A percentile compares a stretch with the other conserved stretches of the same genome.
Conservation (phyloP, 495 filamentous ascomycete species). For the Pyrenula massariospora region DNA sequence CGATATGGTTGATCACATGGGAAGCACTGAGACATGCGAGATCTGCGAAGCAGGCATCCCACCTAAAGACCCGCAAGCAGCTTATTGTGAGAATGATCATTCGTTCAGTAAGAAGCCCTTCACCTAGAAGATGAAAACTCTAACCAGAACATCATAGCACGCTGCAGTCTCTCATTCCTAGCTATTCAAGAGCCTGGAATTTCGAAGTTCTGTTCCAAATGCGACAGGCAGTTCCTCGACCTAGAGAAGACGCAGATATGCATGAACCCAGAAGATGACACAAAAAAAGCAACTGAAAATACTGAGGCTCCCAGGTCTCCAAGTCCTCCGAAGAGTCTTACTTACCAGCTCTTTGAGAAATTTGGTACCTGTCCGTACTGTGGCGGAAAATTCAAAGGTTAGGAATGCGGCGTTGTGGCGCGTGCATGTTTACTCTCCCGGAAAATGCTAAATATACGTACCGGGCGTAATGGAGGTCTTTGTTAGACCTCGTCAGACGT, state of each 20-base stretch:
- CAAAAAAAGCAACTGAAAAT: no score
- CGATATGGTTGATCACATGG: conserved; percentile 11
- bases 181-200: conserved; percentile 42
- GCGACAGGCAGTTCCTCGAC: conserved; percentile 34
- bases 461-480: no score
- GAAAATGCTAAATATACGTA: background rate
- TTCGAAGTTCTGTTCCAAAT: conserved; percentile 42
- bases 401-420: background rate
- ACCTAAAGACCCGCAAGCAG: conserved; percentile 9
- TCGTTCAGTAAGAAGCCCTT: conserved; percentile 26
- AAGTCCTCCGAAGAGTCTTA: conserved; percentile 7
- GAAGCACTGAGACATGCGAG: conserved; percentile 32
- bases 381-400: conserved; percentile 30
- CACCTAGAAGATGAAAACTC: background rate
- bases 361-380: conserved; percentile 48
- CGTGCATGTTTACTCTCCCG: background rate
- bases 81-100: conserved; percentile 35
- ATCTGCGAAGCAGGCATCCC: conserved; percentile 34
- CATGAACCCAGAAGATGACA: conserved; percentile 1
- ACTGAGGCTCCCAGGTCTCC: background rate
- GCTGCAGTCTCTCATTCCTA: conserved; percentile 42
- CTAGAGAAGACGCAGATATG: conserved; percentile 18
- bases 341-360: conserved; percentile 24
- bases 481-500: background rate
- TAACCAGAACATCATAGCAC: conserved; percentile 17